phyloP scores from a whole-genome alignment of 73 alveolate species.

The Uronychia setigera region DNA sequence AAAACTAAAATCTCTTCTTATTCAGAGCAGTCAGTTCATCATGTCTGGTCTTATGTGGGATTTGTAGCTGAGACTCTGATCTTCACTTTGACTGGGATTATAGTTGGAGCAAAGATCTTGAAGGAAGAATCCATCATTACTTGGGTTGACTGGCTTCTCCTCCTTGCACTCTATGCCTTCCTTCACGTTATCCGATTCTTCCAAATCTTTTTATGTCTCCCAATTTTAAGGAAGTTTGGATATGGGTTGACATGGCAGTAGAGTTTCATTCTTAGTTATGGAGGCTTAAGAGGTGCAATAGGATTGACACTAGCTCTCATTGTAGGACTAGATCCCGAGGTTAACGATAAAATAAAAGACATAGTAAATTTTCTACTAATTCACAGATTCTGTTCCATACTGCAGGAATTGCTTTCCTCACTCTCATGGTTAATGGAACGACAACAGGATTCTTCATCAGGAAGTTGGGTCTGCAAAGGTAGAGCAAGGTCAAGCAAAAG shows the following conservation, averaged over 20 bases:
- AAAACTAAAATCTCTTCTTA: constrained; percentile 56
- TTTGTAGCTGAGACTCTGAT: constrained; percentile 61
- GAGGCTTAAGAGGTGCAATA: constrained; percentile 80
- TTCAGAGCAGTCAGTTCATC: constrained; percentile 57
- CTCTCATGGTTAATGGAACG: constrained; percentile 67
- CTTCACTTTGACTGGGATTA: constrained; percentile 67
- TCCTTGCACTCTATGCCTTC: constrained; percentile 63
- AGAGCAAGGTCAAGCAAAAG: constrained; percentile 37
- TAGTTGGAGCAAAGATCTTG: constrained; percentile 59
- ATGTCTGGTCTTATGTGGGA: constrained; percentile 59
- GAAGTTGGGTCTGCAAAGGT: constrained; percentile 17
- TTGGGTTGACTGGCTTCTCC: constrained; percentile 53
- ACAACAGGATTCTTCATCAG: constrained; percentile 28
- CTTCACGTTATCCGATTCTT: constrained; percentile 61
- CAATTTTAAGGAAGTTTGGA: constrained; percentile 59
- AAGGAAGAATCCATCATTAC: constrained; percentile 32
- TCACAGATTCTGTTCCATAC: constrained; percentile 58
- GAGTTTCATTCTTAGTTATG: constrained; percentile 51
- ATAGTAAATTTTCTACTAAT: constrained; percentile 8
- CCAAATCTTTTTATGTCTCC: constrained; percentile 15
- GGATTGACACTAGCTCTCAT: constrained; percentile 69
- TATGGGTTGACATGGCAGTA: constrained; percentile 62
- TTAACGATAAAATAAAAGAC: constrained; percentile 49
- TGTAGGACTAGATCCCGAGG: constrained; percentile 58
- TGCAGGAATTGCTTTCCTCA: constrained; percentile 66